Evolutionary conservation across 129 eudicot genomes (phyloP).

Genomic region (Flaveria robusta): DNA sequence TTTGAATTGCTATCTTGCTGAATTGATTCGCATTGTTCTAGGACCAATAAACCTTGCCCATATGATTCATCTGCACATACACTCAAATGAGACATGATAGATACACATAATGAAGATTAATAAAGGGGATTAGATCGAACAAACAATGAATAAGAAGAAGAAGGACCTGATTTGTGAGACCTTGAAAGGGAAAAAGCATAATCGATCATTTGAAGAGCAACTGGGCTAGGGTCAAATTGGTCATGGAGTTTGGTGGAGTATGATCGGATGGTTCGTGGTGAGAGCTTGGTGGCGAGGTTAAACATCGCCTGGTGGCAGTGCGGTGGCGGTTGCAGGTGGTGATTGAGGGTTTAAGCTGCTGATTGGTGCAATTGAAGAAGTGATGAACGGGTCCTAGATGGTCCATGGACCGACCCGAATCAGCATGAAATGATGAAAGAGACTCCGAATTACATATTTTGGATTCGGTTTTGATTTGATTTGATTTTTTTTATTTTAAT

Average conservation of each 20-base stretch:
- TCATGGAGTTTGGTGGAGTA: slow-evolving; percentile 25
- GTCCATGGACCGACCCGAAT: background rate
- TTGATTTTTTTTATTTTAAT: too few relatives aligned
- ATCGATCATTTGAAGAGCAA: slow-evolving; percentile 71
- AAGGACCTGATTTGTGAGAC: slow-evolving; percentile 70
- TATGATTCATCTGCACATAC: slow-evolving; percentile 70
- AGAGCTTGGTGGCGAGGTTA: slow-evolving; percentile 40
- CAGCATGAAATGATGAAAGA: too few relatives aligned
- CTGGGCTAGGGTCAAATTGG: slow-evolving; percentile 51
- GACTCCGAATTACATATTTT: too few relatives aligned
- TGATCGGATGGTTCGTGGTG: slow-evolving; percentile 35
- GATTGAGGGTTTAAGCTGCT: background rate
- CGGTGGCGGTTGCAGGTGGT: background rate
- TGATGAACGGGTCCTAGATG: background rate
- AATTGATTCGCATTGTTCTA: slow-evolving; percentile 78
- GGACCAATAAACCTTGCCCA: slow-evolving; percentile 65
- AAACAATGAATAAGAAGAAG: too few relatives aligned
- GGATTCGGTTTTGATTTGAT: too few relatives aligned
- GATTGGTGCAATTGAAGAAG: background rate
- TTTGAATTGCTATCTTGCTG: slow-evolving; percentile 65
- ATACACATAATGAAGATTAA: background rate
- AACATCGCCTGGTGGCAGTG: slow-evolving; percentile 29
- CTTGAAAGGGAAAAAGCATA: slow-evolving; percentile 79
- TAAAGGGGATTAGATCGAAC: background rate
- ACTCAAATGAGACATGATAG: background rate